These are phyloP conservation scores for Mycena haematopus DNA, from an alignment of 768 basidiomycete genomes.

Conservation along the genomic window DNA sequence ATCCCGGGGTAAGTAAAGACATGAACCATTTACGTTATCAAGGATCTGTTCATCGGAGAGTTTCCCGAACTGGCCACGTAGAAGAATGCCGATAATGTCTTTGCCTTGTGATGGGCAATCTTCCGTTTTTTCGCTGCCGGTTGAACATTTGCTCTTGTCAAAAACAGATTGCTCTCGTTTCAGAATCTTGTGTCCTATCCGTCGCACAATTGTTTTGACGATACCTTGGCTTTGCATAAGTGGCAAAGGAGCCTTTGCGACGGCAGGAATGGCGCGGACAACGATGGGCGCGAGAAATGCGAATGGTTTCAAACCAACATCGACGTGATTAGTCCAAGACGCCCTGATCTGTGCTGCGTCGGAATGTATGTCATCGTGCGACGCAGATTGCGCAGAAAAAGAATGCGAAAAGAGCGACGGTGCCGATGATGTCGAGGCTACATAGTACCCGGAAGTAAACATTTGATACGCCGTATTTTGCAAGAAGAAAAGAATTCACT, in stretches of 20 bases:
- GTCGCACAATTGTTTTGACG: constrained; percentile 33
- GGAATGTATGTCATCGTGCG: constrained; percentile 12
- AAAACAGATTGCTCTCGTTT: constrained; percentile 25
- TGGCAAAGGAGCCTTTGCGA: constrained; percentile 33
- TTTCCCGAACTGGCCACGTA: constrained; percentile 21
- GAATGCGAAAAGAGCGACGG: constrained; percentile 50
- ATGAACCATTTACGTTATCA: constrained; percentile 33
- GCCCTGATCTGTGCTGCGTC: constrained; percentile 35
- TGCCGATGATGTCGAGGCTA: constrained; percentile 40
- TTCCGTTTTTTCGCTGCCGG: background rate
- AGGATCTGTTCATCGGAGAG: constrained; percentile 34
- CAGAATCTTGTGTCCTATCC: constrained; percentile 35
- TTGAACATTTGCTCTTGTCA: background rate
- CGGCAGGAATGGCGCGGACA: constrained; percentile 37
- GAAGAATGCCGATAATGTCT: constrained; percentile 37
- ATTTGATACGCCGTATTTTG: background rate
- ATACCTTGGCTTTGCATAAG: constrained; percentile 36
- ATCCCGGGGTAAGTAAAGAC: background rate
- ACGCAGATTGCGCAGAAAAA: constrained; percentile 35
- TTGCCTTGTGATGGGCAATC: background rate
- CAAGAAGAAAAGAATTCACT: constrained; percentile 13
- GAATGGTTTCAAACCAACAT: constrained; percentile 27
- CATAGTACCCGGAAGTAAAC: background rate
- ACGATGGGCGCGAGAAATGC: constrained; percentile 38
- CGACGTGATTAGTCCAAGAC: constrained; percentile 34